These are phyloP conservation scores for Ormosia emarginata DNA, from an alignment of 306 rosid species.

Conservation along the genomic window DNA sequence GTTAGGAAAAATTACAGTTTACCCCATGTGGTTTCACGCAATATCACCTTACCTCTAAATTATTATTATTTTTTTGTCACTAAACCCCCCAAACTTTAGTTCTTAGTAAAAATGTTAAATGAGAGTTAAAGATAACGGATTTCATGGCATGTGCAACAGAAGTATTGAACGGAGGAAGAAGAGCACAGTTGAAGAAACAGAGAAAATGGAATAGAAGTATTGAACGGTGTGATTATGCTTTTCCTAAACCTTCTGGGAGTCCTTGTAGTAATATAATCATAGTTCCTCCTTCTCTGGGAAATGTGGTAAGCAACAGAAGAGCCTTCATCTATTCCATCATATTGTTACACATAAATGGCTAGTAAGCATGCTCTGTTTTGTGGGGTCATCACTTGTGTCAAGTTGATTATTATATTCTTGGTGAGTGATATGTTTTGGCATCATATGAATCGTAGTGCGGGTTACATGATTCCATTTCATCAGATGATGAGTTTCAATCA, in stretches of 20 bases:
- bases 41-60: too few species aligned
- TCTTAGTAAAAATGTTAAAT: too few species aligned
- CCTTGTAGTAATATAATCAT: slow-evolving; percentile 33
- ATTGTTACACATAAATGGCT: slow-evolving; percentile 63
- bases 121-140: too few species aligned
- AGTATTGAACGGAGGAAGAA: too few species aligned
- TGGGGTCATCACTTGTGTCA: background rate
- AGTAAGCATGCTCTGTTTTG: slow-evolving; percentile 41
- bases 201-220: too few species aligned
- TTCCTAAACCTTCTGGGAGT: slow-evolving; percentile 30
- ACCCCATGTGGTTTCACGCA: too few species aligned
- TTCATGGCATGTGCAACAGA: too few species aligned
- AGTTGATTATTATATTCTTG: background rate
- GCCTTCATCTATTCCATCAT: slow-evolving; percentile 46
- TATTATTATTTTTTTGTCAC: too few species aligned
- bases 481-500: slow-evolving; percentile 85
- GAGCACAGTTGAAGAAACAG: too few species aligned
- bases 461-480: slow-evolving; percentile 56
- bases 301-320: slow-evolving; percentile 52
- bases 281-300: slow-evolving; percentile 49
- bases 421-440: slow-evolving; percentile 16
- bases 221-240: slow-evolving; percentile 3
- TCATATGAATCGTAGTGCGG: slow-evolving; percentile 52
- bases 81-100: too few species aligned
- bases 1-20: too few species aligned